Evolutionary conservation across 257 asterid species (phyloP).

Genomic region (Solanum dulcamara): DNA sequence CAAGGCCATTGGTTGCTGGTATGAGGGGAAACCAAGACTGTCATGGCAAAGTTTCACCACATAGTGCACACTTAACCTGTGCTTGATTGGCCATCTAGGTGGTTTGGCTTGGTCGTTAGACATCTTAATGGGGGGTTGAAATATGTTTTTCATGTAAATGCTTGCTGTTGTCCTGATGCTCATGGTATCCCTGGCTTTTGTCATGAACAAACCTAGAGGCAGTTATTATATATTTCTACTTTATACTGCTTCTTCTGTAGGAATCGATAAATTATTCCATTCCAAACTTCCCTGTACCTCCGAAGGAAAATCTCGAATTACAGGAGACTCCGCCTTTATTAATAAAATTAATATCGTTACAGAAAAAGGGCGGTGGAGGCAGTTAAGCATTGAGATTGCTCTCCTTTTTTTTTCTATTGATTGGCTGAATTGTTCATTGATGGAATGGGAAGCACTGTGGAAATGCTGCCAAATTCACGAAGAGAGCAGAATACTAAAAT

Average conservation of each 20-base stretch:
- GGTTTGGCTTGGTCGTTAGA: background rate
- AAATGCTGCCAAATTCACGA: background rate
- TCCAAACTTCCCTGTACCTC: too few species aligned
- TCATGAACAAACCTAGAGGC: background rate
- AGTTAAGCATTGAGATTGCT: background rate
- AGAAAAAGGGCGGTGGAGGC: background rate
- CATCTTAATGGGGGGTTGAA: background rate
- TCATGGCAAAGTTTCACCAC: background rate
- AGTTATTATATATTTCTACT: background rate
- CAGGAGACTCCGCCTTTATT: background rate
- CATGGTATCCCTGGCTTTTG: background rate
- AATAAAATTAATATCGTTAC: background rate
- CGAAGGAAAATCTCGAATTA: background rate
- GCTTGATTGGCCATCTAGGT: background rate
- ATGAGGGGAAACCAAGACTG: background rate
- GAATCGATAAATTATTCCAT: too few species aligned
- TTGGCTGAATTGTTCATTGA: background rate
- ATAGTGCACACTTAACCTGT: background rate
- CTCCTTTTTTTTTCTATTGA: background rate
- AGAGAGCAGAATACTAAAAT: background rate
- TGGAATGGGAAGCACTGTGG: background rate
- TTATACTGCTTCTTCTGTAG: background rate
- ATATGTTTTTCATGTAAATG: background rate
- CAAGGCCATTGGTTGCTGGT: background rate
- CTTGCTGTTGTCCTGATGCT: background rate